Percentiles rank a stretch among this genome's conserved stretches.
These are phyloP conservation scores for Mucor plumbeus DNA, from an alignment of 371 early-diverging fungal genomes.

Conservation along the genomic window DNA sequence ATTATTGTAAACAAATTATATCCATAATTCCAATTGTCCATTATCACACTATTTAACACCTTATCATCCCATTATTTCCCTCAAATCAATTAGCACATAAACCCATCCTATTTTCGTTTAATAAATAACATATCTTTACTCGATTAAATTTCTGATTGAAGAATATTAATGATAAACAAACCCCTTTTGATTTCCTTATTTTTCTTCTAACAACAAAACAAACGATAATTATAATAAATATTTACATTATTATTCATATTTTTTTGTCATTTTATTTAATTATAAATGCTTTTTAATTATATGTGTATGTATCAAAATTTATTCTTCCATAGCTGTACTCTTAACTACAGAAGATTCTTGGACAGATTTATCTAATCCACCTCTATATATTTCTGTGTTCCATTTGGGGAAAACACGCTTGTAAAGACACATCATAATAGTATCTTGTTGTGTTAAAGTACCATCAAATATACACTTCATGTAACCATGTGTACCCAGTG, in stretches of 20 bases:
- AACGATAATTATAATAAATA: background rate
- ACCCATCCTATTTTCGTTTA: no score
- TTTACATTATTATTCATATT: background rate
- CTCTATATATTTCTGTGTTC: slow-evolving; percentile 59
- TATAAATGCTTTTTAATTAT: slow-evolving; percentile 10
- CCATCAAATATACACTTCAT: slow-evolving; percentile 96
- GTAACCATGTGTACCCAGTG: slow-evolving; percentile 96
- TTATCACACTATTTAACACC: no score
- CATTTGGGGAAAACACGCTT: slow-evolving; percentile 96
- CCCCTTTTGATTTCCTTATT: background rate
- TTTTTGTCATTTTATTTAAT: slow-evolving; percentile 12
- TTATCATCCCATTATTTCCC: no score
- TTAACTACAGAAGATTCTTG: slow-evolving; percentile 21
- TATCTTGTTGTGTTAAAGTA: slow-evolving; percentile 91
- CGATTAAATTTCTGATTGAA: no score
- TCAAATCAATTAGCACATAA: no score
- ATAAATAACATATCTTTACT: no score
- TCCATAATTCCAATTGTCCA: no score
- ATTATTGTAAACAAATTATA: no score
- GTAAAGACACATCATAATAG: slow-evolving; percentile 92
- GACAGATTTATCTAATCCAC: slow-evolving; percentile 24
- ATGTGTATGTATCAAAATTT: slow-evolving; percentile 3
- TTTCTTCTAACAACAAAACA: background rate
- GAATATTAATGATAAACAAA: background rate
- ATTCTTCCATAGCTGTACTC: slow-evolving; percentile 24